Evolutionary conservation across 1,284 basidiomycete species (phyloP).

Genomic region (Golubevia pallescens): DNA sequence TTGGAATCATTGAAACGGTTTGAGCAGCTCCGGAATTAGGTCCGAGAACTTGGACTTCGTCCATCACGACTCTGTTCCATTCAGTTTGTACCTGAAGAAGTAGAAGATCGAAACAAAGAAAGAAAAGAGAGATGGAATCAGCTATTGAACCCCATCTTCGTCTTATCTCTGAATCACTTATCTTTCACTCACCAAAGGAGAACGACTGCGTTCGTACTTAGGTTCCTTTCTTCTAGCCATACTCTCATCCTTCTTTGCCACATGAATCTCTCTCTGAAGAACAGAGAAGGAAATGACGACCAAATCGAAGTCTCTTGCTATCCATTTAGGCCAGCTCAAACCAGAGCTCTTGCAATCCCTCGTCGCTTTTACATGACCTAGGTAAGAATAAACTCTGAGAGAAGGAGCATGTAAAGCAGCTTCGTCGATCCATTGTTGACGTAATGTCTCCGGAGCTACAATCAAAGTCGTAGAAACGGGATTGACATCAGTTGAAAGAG

Average conservation of each 20-base stretch:
- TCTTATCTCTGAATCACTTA: too few species aligned
- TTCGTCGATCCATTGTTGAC: slow-evolving; percentile 56
- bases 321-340: slow-evolving; percentile 26
- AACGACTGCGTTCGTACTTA: slow-evolving; percentile 52
- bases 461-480: slow-evolving; percentile 54
- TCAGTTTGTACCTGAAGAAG: slow-evolving; percentile 33
- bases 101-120: too few species aligned
- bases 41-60: slow-evolving; percentile 40
- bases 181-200: slow-evolving; percentile 18
- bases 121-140: too few species aligned
- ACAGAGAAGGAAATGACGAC: slow-evolving; percentile 41
- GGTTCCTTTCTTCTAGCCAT: slow-evolving; percentile 36
- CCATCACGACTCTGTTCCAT: slow-evolving; percentile 56
- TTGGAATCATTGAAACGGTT: slow-evolving; percentile 47
- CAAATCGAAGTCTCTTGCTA: slow-evolving; percentile 40
- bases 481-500: slow-evolving; percentile 33
- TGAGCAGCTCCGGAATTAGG: slow-evolving; percentile 21
- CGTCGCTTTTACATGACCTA: slow-evolving; percentile 27
- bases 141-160: too few species aligned
- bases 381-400: slow-evolving; percentile 43
- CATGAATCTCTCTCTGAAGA: slow-evolving; percentile 29
- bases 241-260: slow-evolving; percentile 29
- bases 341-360: background rate
- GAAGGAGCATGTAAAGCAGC: slow-evolving; percentile 35
- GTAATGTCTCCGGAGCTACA: slow-evolving; percentile 49